Base-by-base conservation (phyloP, 371 early-diverging fungal genomes). In the Apophysomyces ossiformis region DNA sequence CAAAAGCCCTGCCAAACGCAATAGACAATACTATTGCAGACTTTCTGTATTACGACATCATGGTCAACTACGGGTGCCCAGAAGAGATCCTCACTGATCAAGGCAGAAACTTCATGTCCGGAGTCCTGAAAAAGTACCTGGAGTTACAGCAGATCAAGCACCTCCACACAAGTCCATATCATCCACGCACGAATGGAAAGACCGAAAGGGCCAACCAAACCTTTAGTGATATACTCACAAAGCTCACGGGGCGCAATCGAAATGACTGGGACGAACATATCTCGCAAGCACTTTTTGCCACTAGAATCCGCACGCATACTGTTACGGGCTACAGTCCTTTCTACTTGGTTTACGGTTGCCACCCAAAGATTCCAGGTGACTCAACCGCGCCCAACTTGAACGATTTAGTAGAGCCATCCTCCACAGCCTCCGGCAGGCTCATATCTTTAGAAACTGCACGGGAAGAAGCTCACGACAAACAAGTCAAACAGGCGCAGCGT, bases 351-450 rank as follows among this genome's bases (percentile, higher is more conserved):
- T 71, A 71, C 44, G 66, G 72, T n/a, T 7, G 39, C 18, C 65
- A 71, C 4, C 72, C 68, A 0, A 18, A 16, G 6, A 12, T 71
- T 1, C 68, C 72, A 4, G 66, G 66, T 12, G 68, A 72, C 57
- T 13, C 57, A 11, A 43, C 43, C 43, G 11, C 43, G 1, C 43
- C 43, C 8, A 43, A 8, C 11, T 43, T 43, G 15, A 43, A 1
- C 43, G 43, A 43, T 1, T 1, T 43, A 43, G 8, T 13, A 43
- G 11, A 13, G 8, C 8, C 1, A 43, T 8, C 43, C 43, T 13
- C 15, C 8, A 13, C 15, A 13, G 43, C 8, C 0, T 1, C 11
- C 1, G 43, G 15, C 8, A 8, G 43, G 11, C 8, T 2, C 15
- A 43, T 13, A 11, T 8, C 43, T 11, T 43, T 43, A 13, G 11